Evolutionary conservation across 331 rosid species (phyloP), one percentile per base, ranked within the genome.

Genomic region (Erythrophleum ivorense): DNA sequence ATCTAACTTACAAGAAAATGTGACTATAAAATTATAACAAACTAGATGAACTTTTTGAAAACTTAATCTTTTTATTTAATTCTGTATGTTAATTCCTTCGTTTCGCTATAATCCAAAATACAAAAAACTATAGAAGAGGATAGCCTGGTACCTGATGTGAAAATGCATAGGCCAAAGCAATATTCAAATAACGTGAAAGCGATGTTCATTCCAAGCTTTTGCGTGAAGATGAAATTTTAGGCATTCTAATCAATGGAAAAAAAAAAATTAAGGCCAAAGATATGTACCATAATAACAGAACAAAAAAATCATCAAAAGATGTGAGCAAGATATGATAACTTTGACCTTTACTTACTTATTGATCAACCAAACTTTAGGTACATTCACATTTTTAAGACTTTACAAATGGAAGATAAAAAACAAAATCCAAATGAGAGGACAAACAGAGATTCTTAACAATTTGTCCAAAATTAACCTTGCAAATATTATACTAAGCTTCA

Each of bases 141-240:
- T 52, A 33, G 50, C 58, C 62, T 45, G 58, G 38, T 85, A 93
- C 98, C 92, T 96, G 98, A 84, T 87, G 97, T 71, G 98, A 77
- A 76, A 84, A 92, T 53, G 99, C 88, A 85, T 96, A 96, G 10
- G 99, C 97, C 92, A 93, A 50, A 0, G 99, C 97, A 73, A 82
- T 93, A 57, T 64, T 46, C 72, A 63, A 36, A 74, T 33, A 38
- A 40, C 13, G 34, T n/a, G n/a, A 72, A 79, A 19, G 59, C 2
- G 45, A 36, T 33, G 49, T 49, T 19, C 71, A 24, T 40, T 46
- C 29, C 67, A 78, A 52, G 52, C 40, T 59, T 69, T 41, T 50
- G 48, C 21, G 54, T 54, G 19, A 29, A 67, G 65, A 82, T 57
- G 29, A 69, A 78, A 52, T 65, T n/a, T 15, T 6, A 65, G 13